Conservation (phyloP, 345 rosid species). For the Jatropha curcas region DNA sequence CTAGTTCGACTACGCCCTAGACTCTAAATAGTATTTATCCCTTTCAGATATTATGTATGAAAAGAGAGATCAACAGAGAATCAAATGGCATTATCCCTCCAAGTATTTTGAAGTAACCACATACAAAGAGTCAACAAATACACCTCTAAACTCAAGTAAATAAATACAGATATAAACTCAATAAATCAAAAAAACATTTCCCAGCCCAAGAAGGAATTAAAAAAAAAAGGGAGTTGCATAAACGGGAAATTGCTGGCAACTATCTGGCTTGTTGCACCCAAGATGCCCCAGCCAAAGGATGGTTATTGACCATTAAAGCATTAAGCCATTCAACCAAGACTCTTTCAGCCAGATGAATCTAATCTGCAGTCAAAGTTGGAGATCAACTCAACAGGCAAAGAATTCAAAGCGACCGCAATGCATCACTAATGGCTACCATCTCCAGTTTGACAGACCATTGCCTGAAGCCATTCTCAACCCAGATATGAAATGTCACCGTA, state of each 20-base stretch:
- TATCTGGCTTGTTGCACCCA: neutral
- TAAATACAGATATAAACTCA: neutral
- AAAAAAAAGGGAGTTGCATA: neutral
- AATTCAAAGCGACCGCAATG: neutral
- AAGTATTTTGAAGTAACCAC: neutral
- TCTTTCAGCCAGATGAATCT: neutral
- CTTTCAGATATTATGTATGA: no score
- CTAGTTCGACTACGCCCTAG: no score
- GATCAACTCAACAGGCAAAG: neutral
- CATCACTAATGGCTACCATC: neutral
- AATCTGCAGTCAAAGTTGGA: neutral
- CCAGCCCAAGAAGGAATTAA: no score
- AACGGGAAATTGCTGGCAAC: neutral
- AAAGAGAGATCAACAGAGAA: neutral
- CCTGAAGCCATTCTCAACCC: neutral
- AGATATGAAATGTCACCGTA: neutral
- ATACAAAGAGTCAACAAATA: neutral
- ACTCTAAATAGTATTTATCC: no score
- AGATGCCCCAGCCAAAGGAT: neutral
- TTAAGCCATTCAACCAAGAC: neutral
- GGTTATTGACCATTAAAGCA: neutral
- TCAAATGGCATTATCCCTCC: neutral
- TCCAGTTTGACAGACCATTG: neutral
- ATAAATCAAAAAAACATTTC: neutral
- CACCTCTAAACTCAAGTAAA: neutral